phyloP scores from a whole-genome alignment of 805 yeast species.

The Debaryomyces castellii region DNA sequence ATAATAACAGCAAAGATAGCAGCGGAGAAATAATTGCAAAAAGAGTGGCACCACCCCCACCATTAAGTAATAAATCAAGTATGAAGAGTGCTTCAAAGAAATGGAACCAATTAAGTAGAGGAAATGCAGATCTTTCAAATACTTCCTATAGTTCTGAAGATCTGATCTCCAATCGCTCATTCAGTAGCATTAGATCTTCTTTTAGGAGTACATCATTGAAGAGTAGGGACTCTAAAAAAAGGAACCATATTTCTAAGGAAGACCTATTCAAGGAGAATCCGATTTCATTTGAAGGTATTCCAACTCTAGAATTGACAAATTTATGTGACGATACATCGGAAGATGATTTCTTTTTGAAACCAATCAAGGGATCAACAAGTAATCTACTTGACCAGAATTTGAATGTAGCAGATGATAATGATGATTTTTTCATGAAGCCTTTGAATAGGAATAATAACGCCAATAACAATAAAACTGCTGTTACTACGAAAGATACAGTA shows the following conservation, averaged over 20 bases:
- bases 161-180: slow-evolving; percentile 9
- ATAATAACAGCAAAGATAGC: slow-evolving; percentile 5
- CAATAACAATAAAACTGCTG: not conserved
- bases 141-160: slow-evolving; percentile 9
- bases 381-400: not conserved
- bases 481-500: not conserved
- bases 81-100: slow-evolving; percentile 3
- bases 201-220: not conserved
- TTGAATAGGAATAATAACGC: slow-evolving; percentile 1
- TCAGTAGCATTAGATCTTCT: slow-evolving; percentile 7
- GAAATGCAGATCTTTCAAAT: not conserved
- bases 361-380: slow-evolving; percentile 4
- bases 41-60: slow-evolving; percentile 73
- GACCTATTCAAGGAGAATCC: slow-evolving; percentile 70
- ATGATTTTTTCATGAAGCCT: slow-evolving; percentile 18
- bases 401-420: slow-evolving; percentile 13
- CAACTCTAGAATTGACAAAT: slow-evolving; percentile 26
- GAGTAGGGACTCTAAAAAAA: slow-evolving; percentile 8
- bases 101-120: not conserved
- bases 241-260: slow-evolving; percentile 9
- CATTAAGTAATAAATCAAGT: slow-evolving; percentile 24
- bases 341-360: slow-evolving; percentile 27
- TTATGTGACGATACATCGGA: slow-evolving; percentile 26
- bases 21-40: slow-evolving; percentile 54
- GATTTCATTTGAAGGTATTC: slow-evolving; percentile 74